Evolutionary conservation across 306 rosid genomes (phyloP).

Genomic region (Ziziphus jujuba): DNA sequence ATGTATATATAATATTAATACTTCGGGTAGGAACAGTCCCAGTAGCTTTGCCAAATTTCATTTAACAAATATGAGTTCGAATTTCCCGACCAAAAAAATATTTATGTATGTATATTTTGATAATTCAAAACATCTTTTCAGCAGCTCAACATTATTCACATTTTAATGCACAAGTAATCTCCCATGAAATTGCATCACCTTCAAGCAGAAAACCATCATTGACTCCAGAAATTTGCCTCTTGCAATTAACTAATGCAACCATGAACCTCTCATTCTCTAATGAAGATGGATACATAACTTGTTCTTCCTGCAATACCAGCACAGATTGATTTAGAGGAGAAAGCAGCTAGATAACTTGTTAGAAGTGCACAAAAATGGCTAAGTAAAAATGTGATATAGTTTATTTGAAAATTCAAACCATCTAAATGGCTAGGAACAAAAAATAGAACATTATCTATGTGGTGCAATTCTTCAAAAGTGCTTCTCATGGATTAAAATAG

Average conservation of each 20-base stretch:
- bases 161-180: conserved; percentile 80
- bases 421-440: no score
- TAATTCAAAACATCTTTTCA: background rate
- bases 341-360: background rate
- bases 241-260: conserved; percentile 77
- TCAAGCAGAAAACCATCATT: conserved; percentile 33
- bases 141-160: conserved; percentile 35
- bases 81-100: background rate
- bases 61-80: no score
- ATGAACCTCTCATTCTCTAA: conserved; percentile 69
- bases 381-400: background rate
- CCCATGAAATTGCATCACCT: conserved; percentile 59
- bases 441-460: background rate
- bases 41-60: no score
- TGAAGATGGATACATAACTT: conserved; percentile 74
- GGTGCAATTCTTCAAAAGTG: background rate
- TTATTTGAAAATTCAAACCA: no score
- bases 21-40: no score
- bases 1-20: no score
- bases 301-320: conserved; percentile 70
- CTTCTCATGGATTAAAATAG: background rate
- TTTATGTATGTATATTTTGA: no score
- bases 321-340: background rate
- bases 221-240: conserved; percentile 21
- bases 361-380: background rate